These are phyloP conservation scores for Hericium alpestre DNA, from an alignment of 768 basidiomycete species.

Conservation along the genomic window DNA sequence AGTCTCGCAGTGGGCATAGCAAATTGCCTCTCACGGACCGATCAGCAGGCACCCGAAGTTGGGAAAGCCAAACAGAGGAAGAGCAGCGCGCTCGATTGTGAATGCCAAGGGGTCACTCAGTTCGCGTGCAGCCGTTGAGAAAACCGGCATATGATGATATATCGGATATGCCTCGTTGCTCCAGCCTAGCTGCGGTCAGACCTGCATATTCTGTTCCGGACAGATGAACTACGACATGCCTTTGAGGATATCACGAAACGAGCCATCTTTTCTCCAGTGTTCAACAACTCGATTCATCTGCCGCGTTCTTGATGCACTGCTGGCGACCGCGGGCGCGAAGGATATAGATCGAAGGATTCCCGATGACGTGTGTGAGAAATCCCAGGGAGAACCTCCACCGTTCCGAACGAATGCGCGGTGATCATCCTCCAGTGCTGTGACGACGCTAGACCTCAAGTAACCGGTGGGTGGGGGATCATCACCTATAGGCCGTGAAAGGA, in stretches of 20 bases:
- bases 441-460: neutral
- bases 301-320: neutral
- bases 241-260: neutral
- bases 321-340: neutral
- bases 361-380: neutral
- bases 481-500: neutral
- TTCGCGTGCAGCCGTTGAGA: neutral
- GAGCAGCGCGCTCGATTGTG: slow-evolving; percentile 31
- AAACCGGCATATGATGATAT: neutral
- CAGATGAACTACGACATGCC: neutral
- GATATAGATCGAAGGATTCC: neutral
- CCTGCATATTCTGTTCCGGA: neutral
- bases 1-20: no score
- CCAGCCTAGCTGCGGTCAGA: neutral
- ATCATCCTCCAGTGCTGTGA: neutral
- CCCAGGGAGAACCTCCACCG: neutral
- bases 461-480: neutral
- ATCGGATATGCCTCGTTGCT: neutral
- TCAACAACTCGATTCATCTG: neutral
- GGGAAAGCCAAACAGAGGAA: slow-evolving; percentile 34
- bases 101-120: slow-evolving; percentile 17
- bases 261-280: neutral
- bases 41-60: slow-evolving; percentile 35
- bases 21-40: slow-evolving; percentile 15
- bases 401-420: neutral